Evolutionary conservation across 345 rosid genomes (phyloP).

Genomic region (Corymbia maculata): DNA sequence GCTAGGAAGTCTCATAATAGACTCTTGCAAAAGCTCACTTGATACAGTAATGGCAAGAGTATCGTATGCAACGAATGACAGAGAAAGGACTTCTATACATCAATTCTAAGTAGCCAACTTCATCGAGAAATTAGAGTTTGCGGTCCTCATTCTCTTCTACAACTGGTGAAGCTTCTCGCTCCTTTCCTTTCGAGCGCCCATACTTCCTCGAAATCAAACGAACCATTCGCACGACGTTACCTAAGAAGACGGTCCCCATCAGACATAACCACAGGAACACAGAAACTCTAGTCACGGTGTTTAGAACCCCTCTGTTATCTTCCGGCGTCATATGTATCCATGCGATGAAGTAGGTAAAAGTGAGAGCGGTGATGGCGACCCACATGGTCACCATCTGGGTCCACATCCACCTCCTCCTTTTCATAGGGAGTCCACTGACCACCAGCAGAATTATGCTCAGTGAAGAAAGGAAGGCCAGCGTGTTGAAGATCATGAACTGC

Average conservation of each 20-base stretch:
- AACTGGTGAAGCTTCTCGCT: neutral
- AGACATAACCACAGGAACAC: neutral
- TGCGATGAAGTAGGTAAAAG: constrained; percentile 1
- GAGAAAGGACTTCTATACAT: neutral
- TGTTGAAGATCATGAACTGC: constrained; percentile 1
- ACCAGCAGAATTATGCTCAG: constrained; percentile 18
- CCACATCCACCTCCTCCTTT: constrained; percentile 15
- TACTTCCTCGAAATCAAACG: neutral
- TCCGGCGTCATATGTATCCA: neutral
- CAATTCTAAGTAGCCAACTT: neutral
- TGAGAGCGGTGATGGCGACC: constrained; percentile 9
- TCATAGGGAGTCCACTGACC: constrained; percentile 18
- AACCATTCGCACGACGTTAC: neutral
- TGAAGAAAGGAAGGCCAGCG: constrained; percentile 10
- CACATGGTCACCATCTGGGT: constrained; percentile 18
- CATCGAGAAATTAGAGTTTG: neutral
- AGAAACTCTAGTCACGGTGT: neutral
- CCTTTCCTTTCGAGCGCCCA: neutral
- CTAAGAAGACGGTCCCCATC: neutral
- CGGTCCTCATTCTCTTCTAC: neutral
- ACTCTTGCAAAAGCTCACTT: neutral
- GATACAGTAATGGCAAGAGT: neutral
- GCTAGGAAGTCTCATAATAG: neutral
- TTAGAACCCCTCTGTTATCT: neutral
- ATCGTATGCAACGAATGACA: neutral